Evolutionary conservation across 352 stramenopile genomes (phyloP).

Genomic region (Plasmopara viticola): DNA sequence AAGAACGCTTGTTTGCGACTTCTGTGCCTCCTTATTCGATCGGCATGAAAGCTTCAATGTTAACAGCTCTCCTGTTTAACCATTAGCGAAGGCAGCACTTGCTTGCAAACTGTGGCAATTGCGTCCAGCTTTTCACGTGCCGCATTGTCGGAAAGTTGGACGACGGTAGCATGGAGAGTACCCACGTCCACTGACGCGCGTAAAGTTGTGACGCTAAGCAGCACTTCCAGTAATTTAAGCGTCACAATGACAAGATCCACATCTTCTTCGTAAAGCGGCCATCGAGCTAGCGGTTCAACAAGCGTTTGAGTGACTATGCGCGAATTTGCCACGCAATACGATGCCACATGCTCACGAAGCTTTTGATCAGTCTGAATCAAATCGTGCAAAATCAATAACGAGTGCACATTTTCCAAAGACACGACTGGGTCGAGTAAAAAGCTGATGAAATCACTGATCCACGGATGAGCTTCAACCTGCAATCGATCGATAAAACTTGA

Average conservation of each 20-base stretch:
- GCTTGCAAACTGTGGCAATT: constrained; percentile 32
- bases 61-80: too few species aligned
- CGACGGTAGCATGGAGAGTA: constrained; percentile 40
- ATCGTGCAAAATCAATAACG: constrained; percentile 37
- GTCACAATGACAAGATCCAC: constrained; percentile 47
- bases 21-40: too few species aligned
- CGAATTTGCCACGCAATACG: constrained; percentile 31
- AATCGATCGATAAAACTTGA: background rate
- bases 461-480: constrained; percentile 34
- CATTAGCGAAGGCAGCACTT: constrained; percentile 13
- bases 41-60: too few species aligned
- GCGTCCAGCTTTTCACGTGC: constrained; percentile 36
- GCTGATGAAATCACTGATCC: constrained; percentile 38
- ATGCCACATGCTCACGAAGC: constrained; percentile 32
- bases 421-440: constrained; percentile 40
- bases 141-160: constrained; percentile 43
- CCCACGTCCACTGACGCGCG: constrained; percentile 32
- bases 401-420: constrained; percentile 45
- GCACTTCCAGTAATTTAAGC: constrained; percentile 34
- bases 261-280: constrained; percentile 64
- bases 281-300: constrained; percentile 39
- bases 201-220: constrained; percentile 32
- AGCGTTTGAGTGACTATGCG: constrained; percentile 35
- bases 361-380: constrained; percentile 28
- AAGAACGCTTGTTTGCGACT: too few species aligned